Evolutionary conservation across 257 asterid species (phyloP).

Genomic region (Apocynum venetum): DNA sequence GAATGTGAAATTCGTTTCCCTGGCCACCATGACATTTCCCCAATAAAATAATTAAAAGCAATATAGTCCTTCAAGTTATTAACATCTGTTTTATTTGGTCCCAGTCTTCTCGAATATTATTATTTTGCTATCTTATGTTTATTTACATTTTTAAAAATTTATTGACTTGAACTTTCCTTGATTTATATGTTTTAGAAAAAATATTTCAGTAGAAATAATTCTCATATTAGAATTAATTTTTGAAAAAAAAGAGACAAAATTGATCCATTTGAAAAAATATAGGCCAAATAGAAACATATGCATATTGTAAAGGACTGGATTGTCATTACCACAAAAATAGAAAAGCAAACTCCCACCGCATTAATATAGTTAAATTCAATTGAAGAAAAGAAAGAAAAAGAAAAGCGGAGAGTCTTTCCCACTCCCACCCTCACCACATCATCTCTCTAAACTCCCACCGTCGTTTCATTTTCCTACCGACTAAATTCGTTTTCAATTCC

Average conservation of each 20-base stretch:
- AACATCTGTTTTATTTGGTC: neutral
- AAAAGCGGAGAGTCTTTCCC: conserved; percentile 21
- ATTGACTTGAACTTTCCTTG: too few relatives aligned
- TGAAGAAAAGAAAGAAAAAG: neutral
- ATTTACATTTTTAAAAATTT: too few relatives aligned
- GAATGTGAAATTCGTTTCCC: neutral
- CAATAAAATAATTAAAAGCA: neutral
- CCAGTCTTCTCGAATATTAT: neutral
- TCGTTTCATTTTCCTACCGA: conserved; percentile 16
- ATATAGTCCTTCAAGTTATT: neutral
- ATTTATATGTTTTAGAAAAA: too few relatives aligned
- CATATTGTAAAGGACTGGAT: neutral
- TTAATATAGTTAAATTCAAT: neutral
- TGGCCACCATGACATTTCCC: neutral
- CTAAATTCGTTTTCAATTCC: neutral
- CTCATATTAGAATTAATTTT: neutral
- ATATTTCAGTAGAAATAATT: too few relatives aligned
- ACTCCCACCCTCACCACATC: conserved; percentile 10
- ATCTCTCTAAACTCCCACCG: conserved; percentile 11
- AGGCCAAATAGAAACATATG: neutral
- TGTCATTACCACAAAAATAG: neutral
- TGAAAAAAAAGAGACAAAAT: neutral
- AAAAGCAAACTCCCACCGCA: neutral
- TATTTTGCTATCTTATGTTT: neutral
- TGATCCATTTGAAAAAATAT: neutral